Evolutionary conservation across 164 flowering plant genomes (phyloP), one percentile per base, ranked within the genome.

Genomic region (Kingdonia uniflora): DNA sequence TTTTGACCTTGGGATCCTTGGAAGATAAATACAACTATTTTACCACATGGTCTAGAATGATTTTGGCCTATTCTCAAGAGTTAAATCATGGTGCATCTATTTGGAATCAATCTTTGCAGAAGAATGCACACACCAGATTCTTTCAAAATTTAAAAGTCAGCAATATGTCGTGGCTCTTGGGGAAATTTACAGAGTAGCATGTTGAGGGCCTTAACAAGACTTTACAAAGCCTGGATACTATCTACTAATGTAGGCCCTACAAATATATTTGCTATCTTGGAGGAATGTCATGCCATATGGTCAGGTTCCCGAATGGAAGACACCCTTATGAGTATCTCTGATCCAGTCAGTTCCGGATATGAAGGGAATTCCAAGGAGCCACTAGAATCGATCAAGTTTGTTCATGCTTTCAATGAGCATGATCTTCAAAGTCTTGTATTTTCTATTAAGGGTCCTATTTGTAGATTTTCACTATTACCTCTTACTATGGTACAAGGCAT

Each of bases 191-290:
- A 76, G 90, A 63, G 85, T 78, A 39, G 75, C 70, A 19, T 88
- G 47, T 56, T 91, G 59, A 79, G 72, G 65, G 71, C 69, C 39
- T 78, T 95, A 14, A 59, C 63, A 33, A 71, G 60, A 65, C 59
- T 82, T 39, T 92, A 74, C 79, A 84, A 74, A 65, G 95, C 87
- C 11, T 92, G 96, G 96, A 59, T 76, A 47, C 44, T 82, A n/a
- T 60, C 66, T 51, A 63, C 56, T 60, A 55, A 55, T 48, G 63
- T 48, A 38, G 65, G 71, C 37, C 57, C 66, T 19, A 17, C 41
- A 6, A 47, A n/a, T n/a, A n/a, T n/a, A n/a, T n/a, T n/a, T n/a
- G n/a, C n/a, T n/a, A n/a, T n/a, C n/a, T n/a, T n/a, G 57, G 69
- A 70, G 44, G 94, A 86, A 55, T 92, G 95, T 51, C 52, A 40